Percentiles rank a stretch among this genome's conserved stretches.
Conservation (phyloP, 2,329 filamentous ascomycete genomes). For the Parascedosporium putredinis region DNA sequence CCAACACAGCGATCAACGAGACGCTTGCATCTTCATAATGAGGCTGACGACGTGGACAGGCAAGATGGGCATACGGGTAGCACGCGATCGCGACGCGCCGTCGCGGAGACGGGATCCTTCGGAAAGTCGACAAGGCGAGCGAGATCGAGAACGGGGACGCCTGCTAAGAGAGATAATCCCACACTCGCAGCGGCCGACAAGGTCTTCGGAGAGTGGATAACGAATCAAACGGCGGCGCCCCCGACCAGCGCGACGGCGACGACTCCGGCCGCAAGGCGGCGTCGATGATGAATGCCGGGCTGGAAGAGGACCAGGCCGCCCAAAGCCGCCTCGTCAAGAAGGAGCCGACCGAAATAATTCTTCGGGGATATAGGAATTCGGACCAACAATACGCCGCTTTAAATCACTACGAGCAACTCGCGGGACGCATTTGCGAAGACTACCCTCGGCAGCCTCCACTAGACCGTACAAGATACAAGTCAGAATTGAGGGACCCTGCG, state of each 20-base stretch:
- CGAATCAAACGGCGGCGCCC: constrained; percentile 30
- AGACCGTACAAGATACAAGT: constrained; percentile 59
- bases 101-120: constrained; percentile 54
- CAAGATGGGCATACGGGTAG: constrained; percentile 40
- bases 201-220: constrained; percentile 49
- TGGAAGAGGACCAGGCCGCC: constrained; percentile 22
- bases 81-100: constrained; percentile 39
- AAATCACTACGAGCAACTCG: constrained; percentile 77
- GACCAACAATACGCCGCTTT: constrained; percentile 76
- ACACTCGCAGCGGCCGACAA: constrained; percentile 51
- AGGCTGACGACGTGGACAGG: constrained; percentile 21
- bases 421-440: constrained; percentile 82
- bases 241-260: constrained; percentile 15
- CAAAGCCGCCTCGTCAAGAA: constrained; percentile 26
- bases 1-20: too few relatives aligned
- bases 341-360: constrained; percentile 61
- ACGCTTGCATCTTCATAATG: too few relatives aligned
- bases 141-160: constrained; percentile 49
- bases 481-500: constrained; percentile 62
- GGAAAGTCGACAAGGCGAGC: constrained; percentile 56
- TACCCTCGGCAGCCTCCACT: constrained; percentile 78
- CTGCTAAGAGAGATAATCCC: constrained; percentile 48
- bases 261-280: constrained; percentile 21
- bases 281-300: constrained; percentile 16
- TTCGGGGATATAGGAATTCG: constrained; percentile 65